Evolutionary conservation across 2,329 filamentous ascomycete species (phyloP).

Genomic region (Pseudogymnoascus sp.): DNA sequence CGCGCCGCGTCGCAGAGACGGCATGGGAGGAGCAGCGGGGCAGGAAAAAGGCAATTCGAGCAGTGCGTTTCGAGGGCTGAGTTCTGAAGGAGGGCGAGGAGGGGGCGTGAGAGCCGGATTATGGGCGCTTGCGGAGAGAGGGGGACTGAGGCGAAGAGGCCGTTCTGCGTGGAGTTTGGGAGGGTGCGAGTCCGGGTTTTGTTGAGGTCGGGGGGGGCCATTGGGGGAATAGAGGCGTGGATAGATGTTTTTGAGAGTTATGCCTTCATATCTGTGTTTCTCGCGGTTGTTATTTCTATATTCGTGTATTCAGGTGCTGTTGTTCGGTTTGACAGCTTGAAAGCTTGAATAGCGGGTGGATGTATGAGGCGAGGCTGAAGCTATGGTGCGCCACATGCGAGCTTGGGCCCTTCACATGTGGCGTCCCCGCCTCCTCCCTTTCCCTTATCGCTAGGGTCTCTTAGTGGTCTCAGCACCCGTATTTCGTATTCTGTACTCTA

Average conservation of each 20-base stretch:
- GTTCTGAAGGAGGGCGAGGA: slow-evolving; percentile 1
- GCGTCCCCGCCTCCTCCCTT: background rate
- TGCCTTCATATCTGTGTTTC: background rate
- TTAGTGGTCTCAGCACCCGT: slow-evolving; percentile 2
- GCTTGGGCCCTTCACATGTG: background rate
- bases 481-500: background rate
- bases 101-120: background rate
- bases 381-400: background rate
- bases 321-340: background rate
- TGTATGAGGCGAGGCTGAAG: background rate
- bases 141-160: background rate
- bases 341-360: background rate
- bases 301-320: background rate
- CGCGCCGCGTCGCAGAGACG: background rate
- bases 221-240: background rate
- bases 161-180: background rate
- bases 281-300: background rate
- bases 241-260: background rate
- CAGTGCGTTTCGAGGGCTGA: background rate
- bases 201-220: background rate
- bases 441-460: slow-evolving; percentile 6
- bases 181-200: background rate
- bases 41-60: background rate
- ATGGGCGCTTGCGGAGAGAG: background rate
- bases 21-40: background rate